Evolutionary conservation across 2,329 filamentous ascomycete genomes (phyloP).

Genomic region (Aspergillus pseudoterreus): DNA sequence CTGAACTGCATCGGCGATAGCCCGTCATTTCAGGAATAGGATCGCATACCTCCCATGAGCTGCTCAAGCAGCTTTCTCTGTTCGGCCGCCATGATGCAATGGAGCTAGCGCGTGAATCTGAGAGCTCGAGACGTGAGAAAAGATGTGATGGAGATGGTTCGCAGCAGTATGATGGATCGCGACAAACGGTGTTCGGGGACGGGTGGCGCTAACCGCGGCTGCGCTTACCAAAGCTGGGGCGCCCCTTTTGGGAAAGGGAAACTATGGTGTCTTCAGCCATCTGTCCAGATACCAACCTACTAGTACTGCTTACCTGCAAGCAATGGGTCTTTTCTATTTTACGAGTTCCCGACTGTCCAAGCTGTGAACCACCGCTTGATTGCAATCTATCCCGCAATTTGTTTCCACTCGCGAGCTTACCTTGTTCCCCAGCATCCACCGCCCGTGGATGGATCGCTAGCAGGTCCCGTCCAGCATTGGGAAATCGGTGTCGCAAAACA

Average conservation of each 20-base stretch:
- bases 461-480: too few species aligned
- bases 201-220: constrained; percentile 26
- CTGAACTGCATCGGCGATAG: constrained; percentile 12
- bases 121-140: background rate
- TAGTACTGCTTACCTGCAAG: background rate
- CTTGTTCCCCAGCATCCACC: too few species aligned
- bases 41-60: constrained; percentile 58
- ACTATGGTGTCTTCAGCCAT: background rate
- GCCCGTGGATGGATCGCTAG: too few species aligned
- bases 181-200: constrained; percentile 10
- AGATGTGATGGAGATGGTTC: background rate
- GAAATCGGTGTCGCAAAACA: too few species aligned
- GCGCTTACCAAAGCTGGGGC: constrained; percentile 15
- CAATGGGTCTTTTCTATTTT: background rate
- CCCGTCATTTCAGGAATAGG: background rate
- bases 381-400: too few species aligned
- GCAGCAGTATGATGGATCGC: constrained; percentile 4
- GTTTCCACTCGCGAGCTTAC: too few species aligned
- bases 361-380: too few species aligned
- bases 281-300: background rate
- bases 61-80: constrained; percentile 98
- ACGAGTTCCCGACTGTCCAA: too few species aligned
- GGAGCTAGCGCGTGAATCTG: background rate
- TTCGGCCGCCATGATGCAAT: constrained; percentile 77
- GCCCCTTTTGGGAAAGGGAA: constrained; percentile 6